These are phyloP conservation scores for Boletus pseudopeckii DNA, from an alignment of 768 basidiomycete genomes.

Conservation along the genomic window DNA sequence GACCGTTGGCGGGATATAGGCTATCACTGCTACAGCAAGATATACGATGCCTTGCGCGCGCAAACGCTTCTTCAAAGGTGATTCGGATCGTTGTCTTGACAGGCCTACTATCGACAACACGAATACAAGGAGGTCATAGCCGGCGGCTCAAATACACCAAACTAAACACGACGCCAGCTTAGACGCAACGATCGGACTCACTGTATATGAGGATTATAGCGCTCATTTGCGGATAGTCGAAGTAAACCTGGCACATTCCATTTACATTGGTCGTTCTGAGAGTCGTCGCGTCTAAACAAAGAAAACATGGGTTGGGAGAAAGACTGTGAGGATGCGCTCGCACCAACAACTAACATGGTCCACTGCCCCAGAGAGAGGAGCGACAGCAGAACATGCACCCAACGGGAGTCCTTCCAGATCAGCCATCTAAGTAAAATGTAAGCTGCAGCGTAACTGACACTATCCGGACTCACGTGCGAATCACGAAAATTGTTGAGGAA, in stretches of 20 bases:
- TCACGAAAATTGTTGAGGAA: constrained; percentile 20
- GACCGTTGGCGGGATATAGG: constrained; percentile 15
- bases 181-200: background rate
- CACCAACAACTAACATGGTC: constrained; percentile 10
- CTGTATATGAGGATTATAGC: constrained; percentile 11
- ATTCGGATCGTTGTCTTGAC: constrained; percentile 2
- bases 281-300: constrained; percentile 2
- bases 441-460: background rate
- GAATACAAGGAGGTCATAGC: constrained; percentile 20
- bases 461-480: constrained; percentile 21
- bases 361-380: constrained; percentile 21
- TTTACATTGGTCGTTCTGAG: background rate
- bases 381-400: constrained; percentile 10
- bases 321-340: background rate
- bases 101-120: constrained; percentile 17
- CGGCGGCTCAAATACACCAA: constrained; percentile 6
- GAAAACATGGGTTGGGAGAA: background rate
- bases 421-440: constrained; percentile 17
- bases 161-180: background rate
- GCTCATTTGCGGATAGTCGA: background rate
- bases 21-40: constrained; percentile 8
- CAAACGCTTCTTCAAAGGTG: constrained; percentile 16
- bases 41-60: constrained; percentile 18
- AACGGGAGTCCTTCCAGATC: constrained; percentile 20
- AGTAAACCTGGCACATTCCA: background rate